phyloP scores from a whole-genome alignment of 176 grass and related monocot species.

The Oryza punctata region DNA sequence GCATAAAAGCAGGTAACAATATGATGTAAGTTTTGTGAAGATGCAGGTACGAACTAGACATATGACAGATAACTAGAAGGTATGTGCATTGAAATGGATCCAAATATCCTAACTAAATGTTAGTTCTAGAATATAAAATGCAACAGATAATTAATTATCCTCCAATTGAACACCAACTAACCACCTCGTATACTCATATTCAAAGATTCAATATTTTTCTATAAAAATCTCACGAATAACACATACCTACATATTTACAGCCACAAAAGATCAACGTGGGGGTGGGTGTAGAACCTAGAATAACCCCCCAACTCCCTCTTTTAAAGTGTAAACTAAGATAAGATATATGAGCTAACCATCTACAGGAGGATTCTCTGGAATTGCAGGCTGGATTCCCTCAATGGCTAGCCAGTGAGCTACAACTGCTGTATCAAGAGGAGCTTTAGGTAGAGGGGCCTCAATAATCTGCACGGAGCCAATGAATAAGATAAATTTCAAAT shows the following conservation, averaged over 20 bases:
- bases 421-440: conserved; percentile 82
- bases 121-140: not conserved
- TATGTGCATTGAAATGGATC: not conserved
- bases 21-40: not conserved
- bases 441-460: conserved; percentile 74
- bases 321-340: not conserved
- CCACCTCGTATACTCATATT: not conserved
- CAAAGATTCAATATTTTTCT: not conserved
- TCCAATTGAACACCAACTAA: not conserved
- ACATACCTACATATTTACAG: not conserved
- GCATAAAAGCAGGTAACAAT: not conserved
- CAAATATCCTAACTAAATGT: not conserved
- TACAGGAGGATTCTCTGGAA: conserved; percentile 85
- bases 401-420: conserved; percentile 94
- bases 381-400: conserved; percentile 90
- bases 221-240: not conserved
- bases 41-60: not conserved
- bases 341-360: conserved; percentile 57
- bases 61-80: not conserved
- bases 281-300: not conserved
- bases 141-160: not conserved
- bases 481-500: conserved; percentile 31
- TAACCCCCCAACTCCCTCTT: not conserved
- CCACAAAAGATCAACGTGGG: not conserved
- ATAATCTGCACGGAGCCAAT: conserved; percentile 58